Evolutionary conservation across 441 rosid species (phyloP).

Genomic region (Macaranga tanarius): DNA sequence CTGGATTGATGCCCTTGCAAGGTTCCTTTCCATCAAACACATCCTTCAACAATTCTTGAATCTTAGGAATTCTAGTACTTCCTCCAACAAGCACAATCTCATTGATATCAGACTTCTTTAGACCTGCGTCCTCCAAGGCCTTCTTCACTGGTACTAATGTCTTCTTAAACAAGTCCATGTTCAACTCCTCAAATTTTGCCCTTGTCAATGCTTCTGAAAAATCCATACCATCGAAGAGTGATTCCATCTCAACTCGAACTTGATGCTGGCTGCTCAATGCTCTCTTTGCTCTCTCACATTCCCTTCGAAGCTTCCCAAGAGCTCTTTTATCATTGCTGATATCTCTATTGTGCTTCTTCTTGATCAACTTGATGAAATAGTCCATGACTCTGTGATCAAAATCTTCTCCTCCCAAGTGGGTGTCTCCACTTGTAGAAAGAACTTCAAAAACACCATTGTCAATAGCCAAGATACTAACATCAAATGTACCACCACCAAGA

Average conservation of each 20-base stretch:
- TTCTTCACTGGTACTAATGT: slow-evolving; percentile 86
- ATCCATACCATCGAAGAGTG: slow-evolving; percentile 61
- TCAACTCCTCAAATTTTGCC: slow-evolving; percentile 71
- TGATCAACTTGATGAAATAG: slow-evolving; percentile 51
- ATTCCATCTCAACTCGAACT: slow-evolving; percentile 80
- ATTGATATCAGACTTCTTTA: slow-evolving; percentile 66
- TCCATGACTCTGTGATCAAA: slow-evolving; percentile 65
- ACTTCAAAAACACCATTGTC: slow-evolving; percentile 51
- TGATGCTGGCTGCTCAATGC: slow-evolving; percentile 81
- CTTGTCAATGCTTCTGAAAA: slow-evolving; percentile 77
- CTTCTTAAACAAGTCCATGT: slow-evolving; percentile 67
- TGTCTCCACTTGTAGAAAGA: slow-evolving; percentile 58
- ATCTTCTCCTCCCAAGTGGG: slow-evolving; percentile 65
- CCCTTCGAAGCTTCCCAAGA: no score
- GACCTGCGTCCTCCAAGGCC: slow-evolving; percentile 80
- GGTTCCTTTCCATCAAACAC: background rate
- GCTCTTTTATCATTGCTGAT: no score
- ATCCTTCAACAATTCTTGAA: slow-evolving; percentile 31
- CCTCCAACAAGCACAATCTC: slow-evolving; percentile 90
- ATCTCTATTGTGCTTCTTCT: no score
- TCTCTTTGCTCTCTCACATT: slow-evolving; percentile 49
- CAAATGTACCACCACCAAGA: slow-evolving; percentile 65
- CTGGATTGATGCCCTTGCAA: slow-evolving; percentile 76
- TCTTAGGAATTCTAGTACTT: slow-evolving; percentile 84
- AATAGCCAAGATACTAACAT: slow-evolving; percentile 36